Conservation (phyloP, 495 filamentous ascomycete genomes). For the Penicillium paradoxum region DNA sequence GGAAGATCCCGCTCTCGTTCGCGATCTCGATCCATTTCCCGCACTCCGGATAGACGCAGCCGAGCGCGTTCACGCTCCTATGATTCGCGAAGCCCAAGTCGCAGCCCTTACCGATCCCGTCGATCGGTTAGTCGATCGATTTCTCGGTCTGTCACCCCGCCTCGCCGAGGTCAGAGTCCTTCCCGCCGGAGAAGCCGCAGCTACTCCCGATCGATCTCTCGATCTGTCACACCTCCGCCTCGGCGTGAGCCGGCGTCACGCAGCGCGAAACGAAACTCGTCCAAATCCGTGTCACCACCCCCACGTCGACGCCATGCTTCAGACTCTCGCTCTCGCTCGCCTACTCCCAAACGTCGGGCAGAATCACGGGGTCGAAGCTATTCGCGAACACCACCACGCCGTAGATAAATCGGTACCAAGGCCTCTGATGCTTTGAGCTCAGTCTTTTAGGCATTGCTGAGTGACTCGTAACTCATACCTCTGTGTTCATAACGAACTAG, state of each 20-base stretch:
- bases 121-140: conserved; percentile 6
- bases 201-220: conserved; percentile 30
- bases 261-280: conserved; percentile 18
- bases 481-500: conserved; percentile 5
- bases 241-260: conserved; percentile 14
- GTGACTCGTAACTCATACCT: not conserved
- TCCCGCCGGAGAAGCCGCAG: conserved; percentile 23
- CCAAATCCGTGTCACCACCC: conserved; percentile 28
- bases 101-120: conserved; percentile 20
- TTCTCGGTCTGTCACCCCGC: conserved; percentile 34
- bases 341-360: conserved; percentile 17
- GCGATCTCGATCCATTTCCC: conserved; percentile 21
- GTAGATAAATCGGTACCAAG: conserved; percentile 7
- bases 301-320: conserved; percentile 22
- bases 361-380: conserved; percentile 21
- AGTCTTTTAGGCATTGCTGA: not conserved
- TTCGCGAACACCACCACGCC: conserved; percentile 32
- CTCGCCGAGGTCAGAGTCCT: conserved; percentile 18
- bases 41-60: conserved; percentile 24
- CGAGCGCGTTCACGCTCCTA: conserved; percentile 19
- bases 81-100: conserved; percentile 26
- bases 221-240: conserved; percentile 30
- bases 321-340: conserved; percentile 27
- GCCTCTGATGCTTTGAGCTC: not conserved
- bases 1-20: conserved; percentile 15